A percentile compares a stretch with the other conserved stretches of the same genome.
phyloP scores from a whole-genome alignment of 805 yeast genomes.

The Komagataella ulmi region DNA sequence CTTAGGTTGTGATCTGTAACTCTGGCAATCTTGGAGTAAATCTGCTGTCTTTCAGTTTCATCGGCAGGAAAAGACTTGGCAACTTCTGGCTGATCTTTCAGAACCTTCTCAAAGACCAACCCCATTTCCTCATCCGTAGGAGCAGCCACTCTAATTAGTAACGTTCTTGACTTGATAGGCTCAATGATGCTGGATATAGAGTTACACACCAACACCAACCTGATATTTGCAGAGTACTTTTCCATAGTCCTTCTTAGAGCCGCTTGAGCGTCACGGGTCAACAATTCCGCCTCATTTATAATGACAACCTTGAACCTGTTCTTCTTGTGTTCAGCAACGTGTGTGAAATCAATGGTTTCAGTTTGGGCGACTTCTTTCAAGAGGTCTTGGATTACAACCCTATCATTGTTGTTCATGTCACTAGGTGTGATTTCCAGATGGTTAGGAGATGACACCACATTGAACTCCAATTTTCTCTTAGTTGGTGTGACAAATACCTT shows the following conservation, averaged over 20 bases:
- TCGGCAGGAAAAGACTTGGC: constrained; percentile 17
- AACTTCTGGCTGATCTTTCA: constrained; percentile 37
- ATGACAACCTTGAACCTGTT: constrained; percentile 69
- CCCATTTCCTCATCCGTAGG: constrained; percentile 54
- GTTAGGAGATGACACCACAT: constrained; percentile 80
- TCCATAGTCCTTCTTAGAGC: constrained; percentile 95
- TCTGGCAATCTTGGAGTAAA: constrained; percentile 38
- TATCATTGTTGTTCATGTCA: constrained; percentile 92
- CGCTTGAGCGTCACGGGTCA: constrained; percentile 90
- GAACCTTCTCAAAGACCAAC: constrained; percentile 38
- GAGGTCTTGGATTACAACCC: constrained; percentile 88
- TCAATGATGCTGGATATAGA: constrained; percentile 85
- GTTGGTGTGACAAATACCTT: constrained; percentile 66
- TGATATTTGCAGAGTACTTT: constrained; percentile 76
- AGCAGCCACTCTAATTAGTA: constrained; percentile 77
- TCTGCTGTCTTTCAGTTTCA: constrained; percentile 16
- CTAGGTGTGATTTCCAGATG: constrained; percentile 94
- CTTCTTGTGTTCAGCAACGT: constrained; percentile 16
- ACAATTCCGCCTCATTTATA: constrained; percentile 83
- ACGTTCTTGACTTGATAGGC: constrained; percentile 89
- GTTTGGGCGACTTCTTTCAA: constrained; percentile 91
- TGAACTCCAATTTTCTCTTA: constrained; percentile 75
- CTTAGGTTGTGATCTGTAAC: constrained; percentile 63
- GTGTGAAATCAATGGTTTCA: constrained; percentile 78
- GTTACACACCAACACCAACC: constrained; percentile 76